phyloP scores from a whole-genome alignment of 352 stramenopile species.

The Phytophthora sojae region DNA sequence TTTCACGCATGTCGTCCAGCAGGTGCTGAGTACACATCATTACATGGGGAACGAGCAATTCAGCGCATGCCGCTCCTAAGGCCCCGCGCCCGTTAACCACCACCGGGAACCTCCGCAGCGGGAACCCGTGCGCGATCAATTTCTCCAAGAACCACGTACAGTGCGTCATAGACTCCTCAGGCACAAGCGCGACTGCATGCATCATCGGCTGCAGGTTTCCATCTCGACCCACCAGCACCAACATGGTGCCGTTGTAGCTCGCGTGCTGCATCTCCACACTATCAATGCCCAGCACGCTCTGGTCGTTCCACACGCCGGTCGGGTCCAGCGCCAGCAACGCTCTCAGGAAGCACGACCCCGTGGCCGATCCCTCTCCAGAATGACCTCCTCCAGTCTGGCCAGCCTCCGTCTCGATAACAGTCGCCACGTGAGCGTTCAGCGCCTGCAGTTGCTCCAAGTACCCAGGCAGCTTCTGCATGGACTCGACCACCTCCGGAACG shows the following conservation, averaged over 20 bases:
- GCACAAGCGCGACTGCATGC: conserved; percentile 50
- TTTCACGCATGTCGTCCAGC: conserved; percentile 40
- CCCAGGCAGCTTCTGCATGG: conserved; percentile 48
- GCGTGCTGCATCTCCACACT: conserved; percentile 40
- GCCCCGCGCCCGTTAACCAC: conserved; percentile 42
- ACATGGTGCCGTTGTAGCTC: conserved; percentile 40
- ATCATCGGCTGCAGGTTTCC: conserved; percentile 46
- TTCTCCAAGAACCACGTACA: conserved; percentile 58
- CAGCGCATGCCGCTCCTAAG: conserved; percentile 27
- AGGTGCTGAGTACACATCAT: conserved; percentile 51
- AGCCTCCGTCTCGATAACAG: conserved; percentile 39
- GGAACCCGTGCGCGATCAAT: conserved; percentile 54
- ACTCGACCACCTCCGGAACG: conserved; percentile 15
- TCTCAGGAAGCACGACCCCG: conserved; percentile 32
- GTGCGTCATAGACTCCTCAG: conserved; percentile 36
- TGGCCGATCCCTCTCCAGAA: neutral
- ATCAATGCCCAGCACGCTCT: conserved; percentile 50
- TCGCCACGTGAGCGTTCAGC: conserved; percentile 47
- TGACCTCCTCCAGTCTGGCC: neutral
- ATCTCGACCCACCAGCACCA: conserved; percentile 50
- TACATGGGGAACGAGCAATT: conserved; percentile 40
- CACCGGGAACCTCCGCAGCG: conserved; percentile 48
- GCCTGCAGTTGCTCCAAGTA: conserved; percentile 47
- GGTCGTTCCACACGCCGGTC: conserved; percentile 48
- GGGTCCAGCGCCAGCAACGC: conserved; percentile 54